phyloP scores from a whole-genome alignment of 306 rosid genomes.

The Cucumis cinereus region DNA sequence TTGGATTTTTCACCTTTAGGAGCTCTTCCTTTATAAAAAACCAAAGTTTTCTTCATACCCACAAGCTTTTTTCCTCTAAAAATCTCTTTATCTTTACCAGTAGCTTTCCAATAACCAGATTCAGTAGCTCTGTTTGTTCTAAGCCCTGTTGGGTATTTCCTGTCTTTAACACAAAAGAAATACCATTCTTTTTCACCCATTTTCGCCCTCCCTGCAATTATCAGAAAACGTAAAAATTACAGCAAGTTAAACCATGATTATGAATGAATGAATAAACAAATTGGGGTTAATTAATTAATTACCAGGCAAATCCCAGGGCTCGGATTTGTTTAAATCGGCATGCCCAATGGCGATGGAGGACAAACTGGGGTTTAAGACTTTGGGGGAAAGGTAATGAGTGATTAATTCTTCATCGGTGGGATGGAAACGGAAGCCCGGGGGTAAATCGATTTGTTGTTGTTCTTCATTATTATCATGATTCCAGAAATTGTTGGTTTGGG shows the following conservation, averaged over 20 bases:
- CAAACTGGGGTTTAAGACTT: background rate
- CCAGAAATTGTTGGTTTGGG: too few species aligned
- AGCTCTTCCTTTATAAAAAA: conserved; percentile 9
- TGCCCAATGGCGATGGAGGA: background rate
- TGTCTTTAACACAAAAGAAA: conserved; percentile 1
- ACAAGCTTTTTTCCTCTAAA: background rate
- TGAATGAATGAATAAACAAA: background rate
- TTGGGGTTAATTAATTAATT: background rate
- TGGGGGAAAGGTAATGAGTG: background rate
- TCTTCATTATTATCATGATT: too few species aligned
- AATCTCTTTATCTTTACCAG: conserved; percentile 9
- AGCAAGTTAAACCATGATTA: too few species aligned
- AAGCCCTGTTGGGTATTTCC: conserved; percentile 7
- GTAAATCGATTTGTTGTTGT: background rate
- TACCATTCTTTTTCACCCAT: conserved; percentile 15
- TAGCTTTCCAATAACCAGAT: conserved; percentile 11
- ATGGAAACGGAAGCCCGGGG: conserved; percentile 8
- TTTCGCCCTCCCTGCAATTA: conserved; percentile 2
- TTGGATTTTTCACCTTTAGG: conserved; percentile 11
- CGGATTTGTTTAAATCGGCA: conserved; percentile 11
- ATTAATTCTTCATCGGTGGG: conserved; percentile 10
- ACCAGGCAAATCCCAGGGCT: conserved; percentile 14
- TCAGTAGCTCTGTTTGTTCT: conserved; percentile 6
- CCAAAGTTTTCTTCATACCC: conserved; percentile 16
- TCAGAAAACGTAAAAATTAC: too few species aligned